phyloP scores from a whole-genome alignment of 2,329 filamentous ascomycete species.

The Alternaria sp. region DNA sequence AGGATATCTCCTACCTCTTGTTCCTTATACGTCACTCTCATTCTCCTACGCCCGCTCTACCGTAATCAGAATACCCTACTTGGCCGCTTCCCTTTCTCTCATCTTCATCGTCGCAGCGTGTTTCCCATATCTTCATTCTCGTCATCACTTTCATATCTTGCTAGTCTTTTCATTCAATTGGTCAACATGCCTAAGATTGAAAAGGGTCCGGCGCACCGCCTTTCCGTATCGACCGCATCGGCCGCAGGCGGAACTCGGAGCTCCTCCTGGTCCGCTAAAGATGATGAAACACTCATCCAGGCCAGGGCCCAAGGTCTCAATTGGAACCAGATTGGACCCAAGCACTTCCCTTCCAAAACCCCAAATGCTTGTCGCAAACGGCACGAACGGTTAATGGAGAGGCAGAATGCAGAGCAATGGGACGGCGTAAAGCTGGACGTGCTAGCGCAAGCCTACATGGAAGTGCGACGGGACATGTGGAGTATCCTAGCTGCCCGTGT shows the following conservation, averaged over 20 bases:
- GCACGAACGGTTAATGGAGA: slow-evolving; percentile 83
- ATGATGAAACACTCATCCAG: slow-evolving; percentile 76
- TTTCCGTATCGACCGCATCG: slow-evolving; percentile 45
- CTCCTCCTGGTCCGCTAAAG: slow-evolving; percentile 71
- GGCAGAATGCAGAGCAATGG: slow-evolving; percentile 77
- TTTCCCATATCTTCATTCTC: slow-evolving; percentile 22
- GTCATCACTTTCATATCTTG: slow-evolving; percentile 24
- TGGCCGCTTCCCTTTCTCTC: slow-evolving; percentile 38
- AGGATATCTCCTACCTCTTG: slow-evolving; percentile 45
- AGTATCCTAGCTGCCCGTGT: slow-evolving; percentile 70
- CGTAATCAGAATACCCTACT: slow-evolving; percentile 46
- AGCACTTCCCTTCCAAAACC: slow-evolving; percentile 78
- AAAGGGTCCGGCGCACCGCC: slow-evolving; percentile 44
- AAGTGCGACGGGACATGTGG: slow-evolving; percentile 83
- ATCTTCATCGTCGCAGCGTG: slow-evolving; percentile 28
- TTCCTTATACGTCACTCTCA: slow-evolving; percentile 43
- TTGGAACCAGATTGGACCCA: slow-evolving; percentile 81
- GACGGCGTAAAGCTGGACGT: slow-evolving; percentile 77
- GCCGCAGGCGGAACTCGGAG: slow-evolving; percentile 47
- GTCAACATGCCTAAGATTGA: slow-evolving; percentile 59
- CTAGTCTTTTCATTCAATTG: slow-evolving; percentile 29
- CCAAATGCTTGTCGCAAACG: slow-evolving; percentile 88
- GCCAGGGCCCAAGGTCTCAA: slow-evolving; percentile 79
- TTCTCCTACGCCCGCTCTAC: slow-evolving; percentile 36
- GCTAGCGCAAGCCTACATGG: slow-evolving; percentile 80